These are phyloP conservation scores for Xylariaceae sp. DNA, from an alignment of 2,329 filamentous ascomycete genomes.

Conservation along the genomic window DNA sequence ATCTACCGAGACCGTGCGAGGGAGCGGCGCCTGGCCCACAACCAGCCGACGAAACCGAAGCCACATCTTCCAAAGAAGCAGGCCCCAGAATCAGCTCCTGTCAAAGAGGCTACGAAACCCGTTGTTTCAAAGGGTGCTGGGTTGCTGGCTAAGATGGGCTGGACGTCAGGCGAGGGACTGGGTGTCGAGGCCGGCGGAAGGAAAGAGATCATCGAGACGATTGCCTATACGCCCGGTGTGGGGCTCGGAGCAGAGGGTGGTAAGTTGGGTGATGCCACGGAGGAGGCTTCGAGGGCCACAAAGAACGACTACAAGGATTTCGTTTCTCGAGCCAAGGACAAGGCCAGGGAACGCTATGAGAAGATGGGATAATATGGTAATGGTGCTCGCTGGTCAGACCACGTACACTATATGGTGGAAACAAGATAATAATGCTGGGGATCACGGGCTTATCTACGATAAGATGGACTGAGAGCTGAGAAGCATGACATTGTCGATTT, in stretches of 20 bases:
- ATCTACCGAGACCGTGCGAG: slow-evolving; percentile 64
- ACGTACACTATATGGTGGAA: no score
- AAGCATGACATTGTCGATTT: no score
- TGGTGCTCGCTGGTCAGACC: no score
- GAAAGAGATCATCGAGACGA: slow-evolving; percentile 60
- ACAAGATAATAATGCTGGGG: no score
- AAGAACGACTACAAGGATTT: slow-evolving; percentile 59
- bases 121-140: slow-evolving; percentile 59
- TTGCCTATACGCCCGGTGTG: slow-evolving; percentile 64
- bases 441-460: no score
- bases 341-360: slow-evolving; percentile 63
- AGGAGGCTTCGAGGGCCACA: slow-evolving; percentile 60
- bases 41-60: slow-evolving; percentile 54
- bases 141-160: slow-evolving; percentile 70
- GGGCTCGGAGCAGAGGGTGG: slow-evolving; percentile 66
- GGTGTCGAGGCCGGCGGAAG: slow-evolving; percentile 60
- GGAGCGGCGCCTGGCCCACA: slow-evolving; percentile 60
- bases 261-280: slow-evolving; percentile 64
- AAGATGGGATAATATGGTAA: slow-evolving; percentile 39
- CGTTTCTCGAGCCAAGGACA: slow-evolving; percentile 60
- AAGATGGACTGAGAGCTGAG: no score
- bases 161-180: slow-evolving; percentile 61
- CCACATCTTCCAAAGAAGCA: slow-evolving; percentile 27
- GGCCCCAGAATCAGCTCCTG: slow-evolving; percentile 30
- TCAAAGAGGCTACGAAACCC: slow-evolving; percentile 35